Percentiles rank a stretch among this genome's conserved stretches.
phyloP scores from a whole-genome alignment of 2,329 filamentous ascomycete species.

The Teratosphaeria viscida region DNA sequence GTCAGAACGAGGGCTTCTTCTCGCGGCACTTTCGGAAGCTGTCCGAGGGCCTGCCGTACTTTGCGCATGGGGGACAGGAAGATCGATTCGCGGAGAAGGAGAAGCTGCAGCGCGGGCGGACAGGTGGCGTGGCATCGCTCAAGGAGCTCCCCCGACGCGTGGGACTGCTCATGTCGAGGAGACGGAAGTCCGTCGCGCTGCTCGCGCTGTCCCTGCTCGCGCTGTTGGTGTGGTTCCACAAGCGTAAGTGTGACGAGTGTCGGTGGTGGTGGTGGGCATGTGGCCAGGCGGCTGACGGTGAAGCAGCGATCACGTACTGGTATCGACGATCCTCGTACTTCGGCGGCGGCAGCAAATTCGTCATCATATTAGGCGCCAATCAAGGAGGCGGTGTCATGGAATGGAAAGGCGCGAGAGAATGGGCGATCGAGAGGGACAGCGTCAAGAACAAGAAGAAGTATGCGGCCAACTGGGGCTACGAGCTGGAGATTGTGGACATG shows the following conservation, averaged over 20 bases:
- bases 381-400: slow-evolving; percentile 97
- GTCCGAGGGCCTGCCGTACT: slow-evolving; percentile 67
- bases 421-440: slow-evolving; percentile 96
- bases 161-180: slow-evolving; percentile 19
- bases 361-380: slow-evolving; percentile 88
- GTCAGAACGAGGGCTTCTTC: slow-evolving; percentile 75
- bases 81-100: slow-evolving; percentile 62
- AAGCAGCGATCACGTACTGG: slow-evolving; percentile 42
- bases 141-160: slow-evolving; percentile 15
- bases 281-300: background rate
- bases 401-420: slow-evolving; percentile 94
- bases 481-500: slow-evolving; percentile 95
- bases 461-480: slow-evolving; percentile 78
- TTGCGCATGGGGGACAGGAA: slow-evolving; percentile 43
- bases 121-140: background rate
- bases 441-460: slow-evolving; percentile 92
- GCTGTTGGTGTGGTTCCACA: slow-evolving; percentile 16
- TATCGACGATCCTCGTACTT: slow-evolving; percentile 65
- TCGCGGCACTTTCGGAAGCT: slow-evolving; percentile 71
- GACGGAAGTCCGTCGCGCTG: slow-evolving; percentile 20
- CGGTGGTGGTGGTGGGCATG: background rate
- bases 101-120: slow-evolving; percentile 50
- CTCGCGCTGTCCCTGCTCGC: slow-evolving; percentile 13
- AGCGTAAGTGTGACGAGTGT: slow-evolving; percentile 10
- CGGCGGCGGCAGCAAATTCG: slow-evolving; percentile 80